Evolutionary conservation across 768 basidiomycete species (phyloP), one percentile per base, ranked within the genome.

Genomic region (Russula dissimulans): DNA sequence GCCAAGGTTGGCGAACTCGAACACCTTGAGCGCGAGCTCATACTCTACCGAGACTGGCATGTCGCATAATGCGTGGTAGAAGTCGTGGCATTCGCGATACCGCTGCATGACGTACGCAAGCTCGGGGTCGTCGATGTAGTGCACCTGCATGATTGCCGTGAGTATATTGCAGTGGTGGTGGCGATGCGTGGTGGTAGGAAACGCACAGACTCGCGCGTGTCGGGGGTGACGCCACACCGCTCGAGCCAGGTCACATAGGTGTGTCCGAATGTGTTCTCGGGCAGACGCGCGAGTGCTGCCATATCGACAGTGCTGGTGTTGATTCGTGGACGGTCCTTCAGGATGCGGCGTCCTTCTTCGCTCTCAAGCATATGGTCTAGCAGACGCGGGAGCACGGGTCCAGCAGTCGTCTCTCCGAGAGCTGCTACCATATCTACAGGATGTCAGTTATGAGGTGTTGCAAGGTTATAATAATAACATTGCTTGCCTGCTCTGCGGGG

Each of bases 41-140:
- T 88, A 91, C 59, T 89, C 83, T 68, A 95, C 88, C 62, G 86
- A 86, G 59, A 97, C 92, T 0, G 93, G 94, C 9, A 98, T 79
- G 66, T 84, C 84, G 75, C 85, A 85, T 61, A 98, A 80, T 68
- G 90, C 91, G 69, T 99, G 97, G 70, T 97, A 97, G 66, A 98
- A 87, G 74, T 99, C 95, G 73, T 99, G 97, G 64, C 89, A 95
- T 75, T 99, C 95, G 29, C 95, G 87, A 71, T 98, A 99, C 53
- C 95, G 87, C 66, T 95, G 91, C 89, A 99, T 92, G 57, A 98
- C 90, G 72, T 97, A 98, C 29, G 97, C 97, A 11, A 97, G 81
- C 68, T 97, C 95, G 2, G 94, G 93, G 68, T 97, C 92, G 69
- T 89, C 83, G 58, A 98, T 87, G 69, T 97, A 98, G 65, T 87